Conservation (phyloP, 2,329 filamentous ascomycete genomes). For the Macrophomina phaseolina region DNA sequence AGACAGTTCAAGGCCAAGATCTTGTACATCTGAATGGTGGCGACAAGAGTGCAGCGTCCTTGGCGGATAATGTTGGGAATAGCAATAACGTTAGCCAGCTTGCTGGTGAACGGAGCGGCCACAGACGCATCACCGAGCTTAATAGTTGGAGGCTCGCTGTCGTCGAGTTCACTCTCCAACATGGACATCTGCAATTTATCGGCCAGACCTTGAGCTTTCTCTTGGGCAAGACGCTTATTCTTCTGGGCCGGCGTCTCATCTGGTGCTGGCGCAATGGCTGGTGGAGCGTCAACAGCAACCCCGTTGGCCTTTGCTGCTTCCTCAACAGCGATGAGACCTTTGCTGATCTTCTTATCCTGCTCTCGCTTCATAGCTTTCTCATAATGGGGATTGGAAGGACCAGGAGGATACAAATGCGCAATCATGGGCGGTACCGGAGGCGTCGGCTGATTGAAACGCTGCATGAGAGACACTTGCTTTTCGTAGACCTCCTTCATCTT, state of each 20-base stretch:
- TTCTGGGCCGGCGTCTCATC: slow-evolving; percentile 59
- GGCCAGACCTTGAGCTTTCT: slow-evolving; percentile 75
- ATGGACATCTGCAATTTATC: slow-evolving; percentile 85
- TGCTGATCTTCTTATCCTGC: slow-evolving; percentile 75
- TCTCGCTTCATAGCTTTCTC: slow-evolving; percentile 89
- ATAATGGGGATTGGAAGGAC: slow-evolving; percentile 90
- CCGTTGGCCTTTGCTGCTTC: slow-evolving; percentile 33
- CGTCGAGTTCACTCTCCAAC: slow-evolving; percentile 88
- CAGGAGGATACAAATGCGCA: slow-evolving; percentile 91
- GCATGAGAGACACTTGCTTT: slow-evolving; percentile 91
- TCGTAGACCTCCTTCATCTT: slow-evolving; percentile 99
- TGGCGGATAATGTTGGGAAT: slow-evolving; percentile 98
- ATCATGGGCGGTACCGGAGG: slow-evolving; percentile 94
- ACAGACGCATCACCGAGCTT: slow-evolving; percentile 98
- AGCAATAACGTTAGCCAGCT: slow-evolving; percentile 93
- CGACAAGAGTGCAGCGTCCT: slow-evolving; percentile 94
- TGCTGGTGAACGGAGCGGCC: slow-evolving; percentile 95
- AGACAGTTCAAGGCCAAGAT: slow-evolving; percentile 97
- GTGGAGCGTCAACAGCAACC: slow-evolving; percentile 48
- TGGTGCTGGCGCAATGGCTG: slow-evolving; percentile 65
- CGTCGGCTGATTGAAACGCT: slow-evolving; percentile 88
- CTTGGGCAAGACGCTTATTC: slow-evolving; percentile 58
- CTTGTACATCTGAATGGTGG: slow-evolving; percentile 99
- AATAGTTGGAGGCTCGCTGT: slow-evolving; percentile 90
- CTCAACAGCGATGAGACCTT: slow-evolving; percentile 56